Evolutionary conservation across 2,329 filamentous ascomycete species (phyloP), one percentile per base, ranked within the genome.

Genomic region (Aspergillus aculeatinus): DNA sequence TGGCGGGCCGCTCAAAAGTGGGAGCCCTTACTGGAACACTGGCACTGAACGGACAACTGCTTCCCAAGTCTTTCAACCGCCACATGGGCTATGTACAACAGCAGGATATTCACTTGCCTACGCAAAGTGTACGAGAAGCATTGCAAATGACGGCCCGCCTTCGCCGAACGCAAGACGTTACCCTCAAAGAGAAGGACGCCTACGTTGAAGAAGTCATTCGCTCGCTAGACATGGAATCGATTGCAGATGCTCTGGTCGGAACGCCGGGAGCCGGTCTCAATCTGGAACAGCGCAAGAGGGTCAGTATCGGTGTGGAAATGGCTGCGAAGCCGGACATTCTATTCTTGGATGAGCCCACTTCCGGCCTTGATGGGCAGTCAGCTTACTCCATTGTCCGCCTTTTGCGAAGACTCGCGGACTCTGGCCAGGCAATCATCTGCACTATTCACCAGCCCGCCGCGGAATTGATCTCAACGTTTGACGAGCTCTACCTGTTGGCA

Each of bases 171-270:
- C 82, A 79, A 51, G 78, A 85, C 14, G 79, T 81, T 0, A 78
- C 84, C 1, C 77, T 80, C 58, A 76, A 79, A 19, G 84, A 88
- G 67, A 88, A 88, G 70, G 83, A 85, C 62, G 82, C 80, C 3
- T 87, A 87, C 64, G 85, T 87, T 2, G 85, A 88, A 61, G 82
- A 86, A 65, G 82, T 88, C 51, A 82, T 88, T 39, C 79, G 80
- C 21, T 74, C 87, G 2, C 74, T 88, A n/a, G 84, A 87, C 61
- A 86, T 88, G 83, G 83, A 86, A 64, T 82, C 85, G 54, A 85
- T 87, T 60, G 85, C 84, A 2, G 84, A 87, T 68, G 85, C 85
- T 7, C 82, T 87, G 52, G 86, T 88, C 64, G 85, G 85, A 25
- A 78, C 80, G 31, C 82, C 84, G 0, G 82, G 83, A 56, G 79